Base-by-base conservation (phyloP, 2,329 filamentous ascomycete species). In the Pseudogymnoascus sp. region DNA sequence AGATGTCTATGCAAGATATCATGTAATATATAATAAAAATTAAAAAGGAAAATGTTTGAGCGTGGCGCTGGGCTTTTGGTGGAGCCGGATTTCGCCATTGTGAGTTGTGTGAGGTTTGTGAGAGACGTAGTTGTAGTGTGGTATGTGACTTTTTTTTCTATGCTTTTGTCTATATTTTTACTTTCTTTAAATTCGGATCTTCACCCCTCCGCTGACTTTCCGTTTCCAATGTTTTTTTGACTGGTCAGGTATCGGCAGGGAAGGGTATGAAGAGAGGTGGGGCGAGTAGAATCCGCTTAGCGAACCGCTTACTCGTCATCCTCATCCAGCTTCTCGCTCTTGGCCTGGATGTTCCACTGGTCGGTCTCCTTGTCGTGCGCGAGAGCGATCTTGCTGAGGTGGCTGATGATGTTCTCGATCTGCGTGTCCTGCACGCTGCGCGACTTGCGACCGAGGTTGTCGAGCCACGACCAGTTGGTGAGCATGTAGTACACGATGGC, bases 401-500 rank as follows among this genome's bases (percentile, higher is more conserved):
- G 83, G 60, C 80, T 81, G 69, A 88, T 81, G 75, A 86, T 83
- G 76, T 87, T 87, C 80, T 87, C 85, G 74, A 87, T 83, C 66
- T 82, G 78, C 66, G 83, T 85, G 73, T 88, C 84, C 76, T 83
- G 82, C 70, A 78, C 76, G 71, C 78, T 81, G 69, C 85, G 81
- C 76, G 84, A 80, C 78, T 84, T 83, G 73, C 85, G 82, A 65
- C 85, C 85, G 35, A 88, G 79, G 72, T 87, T 80, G 72, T 85
- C 81, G 66, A 87, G 79, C 78, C 78, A 82, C 35, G 75, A 69
- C 69, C 86, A 80, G 72, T 79, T 78, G 78, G 86, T 86, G 67
- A 87, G 79, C 47, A 85, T 74, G 74, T 79, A 83, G 78, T 87
- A 87, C 66, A 86, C 82, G 69, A 87, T 85, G 70, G 84, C 85